Evolutionary conservation across 768 basidiomycete genomes (phyloP), one percentile per base, ranked within the genome.

Genomic region (Rickenella mellea): DNA sequence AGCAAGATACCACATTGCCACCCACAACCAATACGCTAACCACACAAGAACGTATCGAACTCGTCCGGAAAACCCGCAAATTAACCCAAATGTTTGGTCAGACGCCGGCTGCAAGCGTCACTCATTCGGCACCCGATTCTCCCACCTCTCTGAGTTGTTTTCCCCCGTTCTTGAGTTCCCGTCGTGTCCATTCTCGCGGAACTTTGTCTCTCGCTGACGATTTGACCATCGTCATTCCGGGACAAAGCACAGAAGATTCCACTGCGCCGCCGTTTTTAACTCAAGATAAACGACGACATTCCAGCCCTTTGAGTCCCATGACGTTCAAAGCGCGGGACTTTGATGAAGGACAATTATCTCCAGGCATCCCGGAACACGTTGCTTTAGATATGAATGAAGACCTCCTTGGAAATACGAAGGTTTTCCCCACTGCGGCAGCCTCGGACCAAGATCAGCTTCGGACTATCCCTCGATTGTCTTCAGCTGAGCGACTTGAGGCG

Each of bases 41-140:
- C 48, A 63, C 76, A 14, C 66, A 70, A 9, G 77, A 83, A 48
- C 83, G 87, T 24, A 73, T 80, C 0, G 83, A 83, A 39, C 76
- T 82, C 43, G 66, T 90, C 25, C 69, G 76, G 41, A 82, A 80
- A 51, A 74, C 78, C 39, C 78, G 81, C 52, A 91, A 91, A 59
- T 72, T 90, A 37, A 69, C 81, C n/a, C 79, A 80, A 48, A 63
- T 90, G n/a, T 80, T 90, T 42, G 87, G 87, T 30, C 70, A 76
- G 58, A 75, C 69, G 3, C 83, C 81, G 62, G 67, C 4, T 71
- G n/a, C n/a, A n/a, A n/a, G n/a, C n/a, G n/a, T n/a, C n/a, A n/a
- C n/a, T n/a, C n/a, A n/a, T n/a, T n/a, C n/a, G n/a, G n/a, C n/a
- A n/a, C 72, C 8, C 61, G 58, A 5, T 50, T 69, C 40, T 48